Evolutionary conservation across 176 grass and related monocot genomes (phyloP).

Genomic region (Phyllostachys edulis): DNA sequence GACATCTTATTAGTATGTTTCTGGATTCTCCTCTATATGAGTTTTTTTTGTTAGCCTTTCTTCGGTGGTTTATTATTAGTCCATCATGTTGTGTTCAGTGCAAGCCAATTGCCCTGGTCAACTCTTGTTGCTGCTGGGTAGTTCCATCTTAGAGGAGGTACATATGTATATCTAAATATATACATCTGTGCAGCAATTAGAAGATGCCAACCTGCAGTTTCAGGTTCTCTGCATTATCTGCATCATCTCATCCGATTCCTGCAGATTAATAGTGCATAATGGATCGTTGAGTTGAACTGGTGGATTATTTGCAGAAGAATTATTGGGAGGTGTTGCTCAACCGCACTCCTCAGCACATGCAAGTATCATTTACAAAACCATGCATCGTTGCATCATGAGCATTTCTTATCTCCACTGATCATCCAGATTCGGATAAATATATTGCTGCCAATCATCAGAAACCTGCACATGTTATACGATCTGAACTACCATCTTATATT

Average conservation of each 20-base stretch:
- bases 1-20: constrained; percentile 18
- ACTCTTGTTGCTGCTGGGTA: constrained; percentile 19
- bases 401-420: constrained; percentile 6
- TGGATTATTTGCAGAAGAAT: constrained; percentile 1
- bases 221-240: not conserved
- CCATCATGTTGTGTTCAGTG: constrained; percentile 11
- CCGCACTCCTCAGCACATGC: constrained; percentile 33
- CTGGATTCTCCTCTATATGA: not conserved
- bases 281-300: constrained; percentile 4
- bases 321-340: constrained; percentile 21
- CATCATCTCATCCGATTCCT: not conserved
- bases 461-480: constrained; percentile 30
- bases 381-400: not conserved
- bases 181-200: not conserved
- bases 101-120: constrained; percentile 17
- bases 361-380: constrained; percentile 11
- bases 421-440: constrained; percentile 30
- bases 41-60: not conserved
- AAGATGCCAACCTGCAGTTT: constrained; percentile 16
- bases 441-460: constrained; percentile 8
- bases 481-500: not conserved
- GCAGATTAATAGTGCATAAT: not conserved
- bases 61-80: constrained; percentile 19
- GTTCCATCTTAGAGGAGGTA: constrained; percentile 3
- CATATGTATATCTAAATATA: constrained; percentile 23